phyloP scores from a whole-genome alignment of 2,329 filamentous ascomycete species.

The Botrytis pseudocinerea region DNA sequence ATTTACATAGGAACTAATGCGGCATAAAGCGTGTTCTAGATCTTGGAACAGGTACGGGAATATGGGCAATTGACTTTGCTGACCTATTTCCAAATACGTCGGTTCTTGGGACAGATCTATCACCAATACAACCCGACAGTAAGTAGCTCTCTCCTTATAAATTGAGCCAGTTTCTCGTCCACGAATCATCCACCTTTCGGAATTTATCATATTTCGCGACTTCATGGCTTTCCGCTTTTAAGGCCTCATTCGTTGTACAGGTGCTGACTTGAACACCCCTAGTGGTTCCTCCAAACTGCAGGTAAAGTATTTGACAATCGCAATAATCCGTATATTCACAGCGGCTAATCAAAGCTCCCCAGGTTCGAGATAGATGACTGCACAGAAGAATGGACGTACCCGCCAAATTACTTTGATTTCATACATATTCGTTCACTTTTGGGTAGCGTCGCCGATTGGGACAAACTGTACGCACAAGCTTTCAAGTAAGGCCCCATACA shows the following conservation, averaged over 20 bases:
- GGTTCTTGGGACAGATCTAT: slow-evolving; percentile 41
- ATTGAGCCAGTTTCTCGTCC: neutral
- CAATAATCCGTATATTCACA: neutral
- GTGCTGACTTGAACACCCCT: slow-evolving; percentile 30
- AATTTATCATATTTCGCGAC: neutral
- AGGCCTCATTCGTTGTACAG: neutral
- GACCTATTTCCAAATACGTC: slow-evolving; percentile 39
- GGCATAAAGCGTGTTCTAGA: slow-evolving; percentile 15
- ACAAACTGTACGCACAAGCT: slow-evolving; percentile 52
- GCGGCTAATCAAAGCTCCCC: neutral
- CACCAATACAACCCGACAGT: slow-evolving; percentile 43
- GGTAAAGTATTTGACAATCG: slow-evolving; percentile 7
- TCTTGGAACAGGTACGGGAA: slow-evolving; percentile 46
- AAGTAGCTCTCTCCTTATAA: neutral
- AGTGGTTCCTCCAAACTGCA: slow-evolving; percentile 57
- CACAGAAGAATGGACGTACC: slow-evolving; percentile 46
- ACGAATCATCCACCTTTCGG: neutral
- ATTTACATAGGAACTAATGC: neutral
- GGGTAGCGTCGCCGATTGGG: slow-evolving; percentile 59
- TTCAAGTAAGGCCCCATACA: slow-evolving; percentile 44
- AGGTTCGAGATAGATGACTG: slow-evolving; percentile 66
- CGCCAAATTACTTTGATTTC: slow-evolving; percentile 55
- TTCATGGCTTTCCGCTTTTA: too few species aligned
- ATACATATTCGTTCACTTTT: slow-evolving; percentile 60
- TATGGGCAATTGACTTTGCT: slow-evolving; percentile 47